Percentiles rank a stretch among this genome's conserved stretches.
Conservation (phyloP, 257 asterid species). For the Avicennia marina region DNA sequence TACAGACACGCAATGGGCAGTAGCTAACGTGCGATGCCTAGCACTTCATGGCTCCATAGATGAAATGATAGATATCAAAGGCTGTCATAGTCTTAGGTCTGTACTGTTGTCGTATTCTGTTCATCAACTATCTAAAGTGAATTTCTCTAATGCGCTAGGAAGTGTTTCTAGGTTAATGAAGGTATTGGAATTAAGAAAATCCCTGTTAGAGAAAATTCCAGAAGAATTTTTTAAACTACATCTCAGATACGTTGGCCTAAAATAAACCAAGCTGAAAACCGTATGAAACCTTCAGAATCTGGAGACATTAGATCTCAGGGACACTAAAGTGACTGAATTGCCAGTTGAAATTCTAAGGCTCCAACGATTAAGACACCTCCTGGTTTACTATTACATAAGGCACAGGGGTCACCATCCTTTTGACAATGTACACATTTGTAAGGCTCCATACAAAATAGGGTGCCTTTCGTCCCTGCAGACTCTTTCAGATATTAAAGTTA, state of each 20-base stretch:
- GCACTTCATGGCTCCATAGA: background rate
- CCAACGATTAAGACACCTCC: background rate
- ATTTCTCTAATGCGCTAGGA: background rate
- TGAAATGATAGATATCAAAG: background rate
- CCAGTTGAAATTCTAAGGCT: constrained; percentile 19
- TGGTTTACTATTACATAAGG: background rate
- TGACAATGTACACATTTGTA: background rate
- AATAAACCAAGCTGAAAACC: constrained; percentile 2
- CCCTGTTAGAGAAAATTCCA: constrained; percentile 10
- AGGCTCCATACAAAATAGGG: background rate
- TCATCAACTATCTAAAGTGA: background rate
- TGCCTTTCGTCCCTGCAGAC: background rate
- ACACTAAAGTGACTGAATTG: background rate
- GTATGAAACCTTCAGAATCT: constrained; percentile 18
- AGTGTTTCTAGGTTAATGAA: background rate
- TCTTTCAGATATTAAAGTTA: background rate
- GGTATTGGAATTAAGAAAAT: constrained; percentile 3
- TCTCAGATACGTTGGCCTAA: constrained; percentile 12
- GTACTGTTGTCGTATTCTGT: background rate
- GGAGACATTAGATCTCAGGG: background rate
- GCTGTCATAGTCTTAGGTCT: constrained; percentile 5
- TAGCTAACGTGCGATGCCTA: constrained; percentile 9
- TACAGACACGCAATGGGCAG: background rate
- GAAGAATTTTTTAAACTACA: constrained; percentile 17
- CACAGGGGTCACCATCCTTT: background rate